Evolutionary conservation across 129 eudicot genomes (phyloP).

Genomic region (Gnaphalium uliginosum): DNA sequence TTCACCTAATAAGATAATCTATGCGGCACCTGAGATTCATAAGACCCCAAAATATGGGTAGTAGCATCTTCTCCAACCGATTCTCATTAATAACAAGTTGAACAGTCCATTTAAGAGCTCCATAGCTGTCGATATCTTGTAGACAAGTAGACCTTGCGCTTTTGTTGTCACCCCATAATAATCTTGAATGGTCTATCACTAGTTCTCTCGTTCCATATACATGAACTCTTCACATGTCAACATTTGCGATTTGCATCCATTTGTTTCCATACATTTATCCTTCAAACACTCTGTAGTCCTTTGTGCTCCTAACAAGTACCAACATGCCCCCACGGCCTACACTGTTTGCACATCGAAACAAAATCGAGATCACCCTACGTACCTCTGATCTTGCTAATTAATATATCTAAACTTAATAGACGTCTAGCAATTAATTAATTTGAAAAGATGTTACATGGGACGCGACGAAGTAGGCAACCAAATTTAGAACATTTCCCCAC

Average conservation of each 20-base stretch:
- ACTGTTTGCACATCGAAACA: background rate
- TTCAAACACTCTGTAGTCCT: conserved; percentile 70
- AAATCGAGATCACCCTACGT: background rate
- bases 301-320: conserved; percentile 87
- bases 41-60: conserved; percentile 92
- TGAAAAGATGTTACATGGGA: conserved; percentile 57
- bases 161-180: conserved; percentile 61
- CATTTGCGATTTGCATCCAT: conserved; percentile 37
- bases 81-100: conserved; percentile 72
- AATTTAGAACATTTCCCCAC: conserved; percentile 91
- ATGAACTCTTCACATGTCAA: conserved; percentile 64
- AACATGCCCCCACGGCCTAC: conserved; percentile 74
- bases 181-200: conserved; percentile 36
- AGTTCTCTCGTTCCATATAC: conserved; percentile 47
- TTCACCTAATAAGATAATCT: too few species aligned
- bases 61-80: conserved; percentile 77
- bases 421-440: background rate
- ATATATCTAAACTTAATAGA: background rate
- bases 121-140: conserved; percentile 48
- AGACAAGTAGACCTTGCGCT: conserved; percentile 59
- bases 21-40: conserved; percentile 73
- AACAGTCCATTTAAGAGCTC: conserved; percentile 78
- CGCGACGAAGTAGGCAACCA: conserved; percentile 83
- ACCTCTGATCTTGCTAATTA: background rate
- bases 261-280: conserved; percentile 39